These are phyloP conservation scores for Nitzschia sp. DNA, from an alignment of 108 stramenopile species.

Conservation along the genomic window DNA sequence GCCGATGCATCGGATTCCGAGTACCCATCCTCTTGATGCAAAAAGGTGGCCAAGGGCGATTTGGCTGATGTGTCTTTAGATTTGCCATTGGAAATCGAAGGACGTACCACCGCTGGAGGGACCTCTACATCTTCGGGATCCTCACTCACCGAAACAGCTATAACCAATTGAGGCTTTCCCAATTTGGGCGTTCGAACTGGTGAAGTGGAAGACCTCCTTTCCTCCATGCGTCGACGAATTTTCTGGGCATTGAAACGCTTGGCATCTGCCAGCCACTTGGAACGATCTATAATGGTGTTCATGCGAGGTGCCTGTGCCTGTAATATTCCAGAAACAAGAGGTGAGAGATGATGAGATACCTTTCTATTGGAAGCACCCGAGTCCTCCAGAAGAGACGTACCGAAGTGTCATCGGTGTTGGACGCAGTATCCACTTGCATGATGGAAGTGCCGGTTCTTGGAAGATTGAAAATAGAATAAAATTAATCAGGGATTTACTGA, in stretches of 20 bases:
- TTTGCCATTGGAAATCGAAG: neutral
- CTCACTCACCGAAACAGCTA: slow-evolving; percentile 32
- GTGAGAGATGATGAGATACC: too few relatives aligned
- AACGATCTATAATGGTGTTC: neutral
- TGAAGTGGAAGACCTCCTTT: slow-evolving; percentile 16
- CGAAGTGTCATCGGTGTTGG: too few relatives aligned
- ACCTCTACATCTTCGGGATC: slow-evolving; percentile 22
- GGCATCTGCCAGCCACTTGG: slow-evolving; percentile 20
- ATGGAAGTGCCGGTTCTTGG: too few relatives aligned
- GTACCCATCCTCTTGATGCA: neutral
- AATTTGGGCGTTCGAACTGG: slow-evolving; percentile 8
- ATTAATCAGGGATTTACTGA: too few relatives aligned
- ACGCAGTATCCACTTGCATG: too few relatives aligned
- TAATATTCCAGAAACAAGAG: too few relatives aligned
- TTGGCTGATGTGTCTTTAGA: neutral
- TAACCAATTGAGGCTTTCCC: slow-evolving; percentile 16
- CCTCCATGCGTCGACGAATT: slow-evolving; percentile 30
- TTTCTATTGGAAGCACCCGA: too few relatives aligned
- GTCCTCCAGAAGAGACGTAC: too few relatives aligned
- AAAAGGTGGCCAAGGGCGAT: neutral
- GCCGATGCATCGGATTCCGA: slow-evolving; percentile 15
- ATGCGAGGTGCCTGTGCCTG: too few relatives aligned
- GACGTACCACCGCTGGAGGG: neutral
- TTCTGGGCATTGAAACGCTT: slow-evolving; percentile 36
- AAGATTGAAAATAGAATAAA: too few relatives aligned